Evolutionary conservation across 495 filamentous ascomycete species (phyloP).

Genomic region (Neurospora sp.): DNA sequence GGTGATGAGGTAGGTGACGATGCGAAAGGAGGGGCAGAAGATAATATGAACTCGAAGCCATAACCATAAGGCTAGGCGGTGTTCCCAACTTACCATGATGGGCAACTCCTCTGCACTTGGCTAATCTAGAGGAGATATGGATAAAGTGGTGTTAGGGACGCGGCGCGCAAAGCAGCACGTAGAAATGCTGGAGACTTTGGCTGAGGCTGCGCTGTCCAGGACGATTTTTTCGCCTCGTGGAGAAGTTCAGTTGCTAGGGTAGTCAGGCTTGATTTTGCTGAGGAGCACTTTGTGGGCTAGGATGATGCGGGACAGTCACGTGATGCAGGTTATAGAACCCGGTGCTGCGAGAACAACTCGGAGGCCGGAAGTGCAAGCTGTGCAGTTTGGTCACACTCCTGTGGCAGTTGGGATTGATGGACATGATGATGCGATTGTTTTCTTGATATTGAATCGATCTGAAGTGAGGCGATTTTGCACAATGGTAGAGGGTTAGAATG

Average conservation of each 20-base stretch:
- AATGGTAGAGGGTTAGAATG: not conserved
- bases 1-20: slow-evolving; percentile 5
- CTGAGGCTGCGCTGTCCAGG: slow-evolving; percentile 18
- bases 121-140: slow-evolving; percentile 20
- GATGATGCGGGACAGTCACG: slow-evolving; percentile 18
- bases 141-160: slow-evolving; percentile 2
- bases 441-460: not conserved
- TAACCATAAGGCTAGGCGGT: not conserved
- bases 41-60: not conserved
- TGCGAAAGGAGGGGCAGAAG: slow-evolving; percentile 1
- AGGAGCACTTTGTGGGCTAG: slow-evolving; percentile 21
- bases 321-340: slow-evolving; percentile 6
- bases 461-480: not conserved
- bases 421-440: not conserved
- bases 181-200: slow-evolving; percentile 23
- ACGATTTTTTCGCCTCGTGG: slow-evolving; percentile 26
- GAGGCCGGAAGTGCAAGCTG: not conserved
- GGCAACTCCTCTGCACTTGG: slow-evolving; percentile 28
- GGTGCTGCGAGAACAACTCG: not conserved
- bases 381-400: not conserved
- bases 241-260: slow-evolving; percentile 10
- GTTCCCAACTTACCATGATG: slow-evolving; percentile 27
- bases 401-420: not conserved
- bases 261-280: slow-evolving; percentile 10
- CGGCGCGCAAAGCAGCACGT: slow-evolving; percentile 20